Evolutionary conservation across 2,329 filamentous ascomycete genomes (phyloP), one percentile per base, ranked within the genome.

Genomic region (Penicillium sp.): DNA sequence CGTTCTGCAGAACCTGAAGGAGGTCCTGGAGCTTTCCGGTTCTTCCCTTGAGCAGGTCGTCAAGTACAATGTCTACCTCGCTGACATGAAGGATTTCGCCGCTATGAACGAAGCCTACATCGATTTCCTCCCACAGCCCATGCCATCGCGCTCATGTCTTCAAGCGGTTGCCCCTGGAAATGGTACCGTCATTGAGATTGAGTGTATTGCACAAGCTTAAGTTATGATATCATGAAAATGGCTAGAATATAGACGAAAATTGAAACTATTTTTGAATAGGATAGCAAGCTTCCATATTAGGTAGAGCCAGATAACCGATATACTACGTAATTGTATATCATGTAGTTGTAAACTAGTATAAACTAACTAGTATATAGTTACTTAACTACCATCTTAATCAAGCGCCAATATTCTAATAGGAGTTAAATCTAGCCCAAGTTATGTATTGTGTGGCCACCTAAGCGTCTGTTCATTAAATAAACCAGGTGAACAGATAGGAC

Each of bases 31-130:
- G 56, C 83, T 80, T 8, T 81, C 84, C 0, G 84, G 83, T 1
- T 82, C 79, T 50, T 77, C 73, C 53, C 72, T 86, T n/a, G 73
- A 80, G n/a, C 82, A 86, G 46, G 79, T 83, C 0, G 79, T 88
- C 69, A 87, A 88, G 71, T 79, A 85, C 63, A 87, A 86, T 64
- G 76, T 87, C 35, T 88, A 84, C 67, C 69, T 88, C 9, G 82
- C 81, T 3, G 79, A 80, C 56, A 88, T 88, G 84, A 75, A 79
- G 49, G 77, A 87, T 67, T 62, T 62, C 14, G 53, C 58, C 14
- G 58, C 58, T 13, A 62, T 62, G 60, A 62, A 62, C 49, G 66
- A 69, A 45, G 67, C 58, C 4, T 69, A 69, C 54, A 66, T 76
- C 49, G 72, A 73, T 1, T 76, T 76, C 39, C 60, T 76, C 6